Percentiles rank a stretch among this genome's conserved stretches.
Evolutionary conservation across 495 filamentous ascomycete species (phyloP).

Genomic region (Penicillium pancosmium): DNA sequence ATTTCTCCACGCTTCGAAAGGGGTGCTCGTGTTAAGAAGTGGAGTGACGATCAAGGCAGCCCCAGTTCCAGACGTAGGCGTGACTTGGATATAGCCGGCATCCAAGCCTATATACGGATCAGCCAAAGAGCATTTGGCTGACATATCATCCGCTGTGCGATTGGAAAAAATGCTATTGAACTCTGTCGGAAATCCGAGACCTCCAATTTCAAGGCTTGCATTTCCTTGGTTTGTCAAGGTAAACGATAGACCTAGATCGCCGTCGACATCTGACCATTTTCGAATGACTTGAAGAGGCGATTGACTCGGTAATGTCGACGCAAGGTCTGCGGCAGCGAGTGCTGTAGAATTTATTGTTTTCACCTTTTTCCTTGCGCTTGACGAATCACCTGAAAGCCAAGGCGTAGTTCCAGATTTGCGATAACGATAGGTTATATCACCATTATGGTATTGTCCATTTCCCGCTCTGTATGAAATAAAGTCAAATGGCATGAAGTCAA

Average conservation of each 20-base stretch:
- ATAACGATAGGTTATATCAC: conserved; percentile 54
- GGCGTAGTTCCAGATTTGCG: conserved; percentile 27
- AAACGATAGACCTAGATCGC: conserved; percentile 50
- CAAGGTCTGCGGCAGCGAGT: conserved; percentile 37
- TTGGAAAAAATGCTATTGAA: conserved; percentile 61
- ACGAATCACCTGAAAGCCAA: conserved; percentile 43
- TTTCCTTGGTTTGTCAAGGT: conserved; percentile 45
- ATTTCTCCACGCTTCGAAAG: conserved; percentile 53
- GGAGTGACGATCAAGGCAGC: conserved; percentile 52
- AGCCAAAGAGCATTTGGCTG: conserved; percentile 42
- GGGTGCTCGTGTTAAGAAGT: conserved; percentile 38
- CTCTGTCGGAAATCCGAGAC: conserved; percentile 54
- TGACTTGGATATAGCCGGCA: conserved; percentile 53
- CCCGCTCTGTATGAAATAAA: conserved; percentile 38
- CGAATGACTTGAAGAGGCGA: conserved; percentile 42
- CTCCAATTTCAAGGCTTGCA: conserved; percentile 48
- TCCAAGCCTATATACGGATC: conserved; percentile 57
- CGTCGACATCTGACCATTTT: conserved; percentile 43
- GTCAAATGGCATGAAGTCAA: conserved; percentile 55
- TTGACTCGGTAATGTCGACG: conserved; percentile 28
- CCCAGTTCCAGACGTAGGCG: conserved; percentile 45
- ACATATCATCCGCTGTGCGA: conserved; percentile 42
- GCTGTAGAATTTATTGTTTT: conserved; percentile 19
- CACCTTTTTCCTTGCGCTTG: conserved; percentile 35
- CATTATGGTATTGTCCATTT: conserved; percentile 54